phyloP scores from a whole-genome alignment of 495 filamentous ascomycete genomes.

The Xanthoparmelia taractica region DNA sequence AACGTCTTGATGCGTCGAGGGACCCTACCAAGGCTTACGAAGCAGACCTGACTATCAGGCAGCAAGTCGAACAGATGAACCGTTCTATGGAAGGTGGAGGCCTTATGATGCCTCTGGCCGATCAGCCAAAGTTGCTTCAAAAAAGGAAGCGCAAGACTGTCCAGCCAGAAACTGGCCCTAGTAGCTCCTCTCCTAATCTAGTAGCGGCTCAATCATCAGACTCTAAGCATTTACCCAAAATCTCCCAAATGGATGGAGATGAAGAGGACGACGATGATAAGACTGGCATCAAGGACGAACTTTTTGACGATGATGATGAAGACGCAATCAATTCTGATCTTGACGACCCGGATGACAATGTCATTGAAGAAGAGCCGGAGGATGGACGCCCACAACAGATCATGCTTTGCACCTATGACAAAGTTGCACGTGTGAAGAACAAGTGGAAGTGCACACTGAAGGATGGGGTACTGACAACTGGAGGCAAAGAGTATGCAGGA shows the following conservation, averaged over 20 bases:
- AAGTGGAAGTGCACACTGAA: conserved; percentile 99
- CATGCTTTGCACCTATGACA: conserved; percentile 99
- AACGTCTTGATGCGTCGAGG: conserved; percentile 42
- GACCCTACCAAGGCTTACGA: conserved; percentile 6
- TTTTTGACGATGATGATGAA: conserved; percentile 47
- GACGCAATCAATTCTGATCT: conserved; percentile 99
- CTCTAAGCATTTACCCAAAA: not conserved
- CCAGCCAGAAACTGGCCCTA: conserved; percentile 22
- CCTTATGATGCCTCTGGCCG: conserved; percentile 59
- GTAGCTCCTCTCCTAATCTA: conserved; percentile 10
- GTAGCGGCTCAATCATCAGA: conserved; percentile 7
- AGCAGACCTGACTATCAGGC: conserved; percentile 43
- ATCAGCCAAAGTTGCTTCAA: conserved; percentile 29
- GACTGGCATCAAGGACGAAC: conserved; percentile 46
- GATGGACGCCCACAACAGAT: conserved; percentile 70
- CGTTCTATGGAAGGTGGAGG: conserved; percentile 71
- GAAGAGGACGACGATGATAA: conserved; percentile 40
- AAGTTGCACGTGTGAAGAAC: conserved; percentile 98
- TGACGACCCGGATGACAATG: conserved; percentile 84
- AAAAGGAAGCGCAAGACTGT: conserved; percentile 28
- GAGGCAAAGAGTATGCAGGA: conserved; percentile 62
- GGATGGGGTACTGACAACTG: conserved; percentile 87
- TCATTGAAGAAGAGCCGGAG: conserved; percentile 69
- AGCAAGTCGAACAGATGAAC: conserved; percentile 59
- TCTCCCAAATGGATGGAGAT: conserved; percentile 57